Base-by-base conservation (phyloP, 2,329 filamentous ascomycete species). In the Coniella vitis region DNA sequence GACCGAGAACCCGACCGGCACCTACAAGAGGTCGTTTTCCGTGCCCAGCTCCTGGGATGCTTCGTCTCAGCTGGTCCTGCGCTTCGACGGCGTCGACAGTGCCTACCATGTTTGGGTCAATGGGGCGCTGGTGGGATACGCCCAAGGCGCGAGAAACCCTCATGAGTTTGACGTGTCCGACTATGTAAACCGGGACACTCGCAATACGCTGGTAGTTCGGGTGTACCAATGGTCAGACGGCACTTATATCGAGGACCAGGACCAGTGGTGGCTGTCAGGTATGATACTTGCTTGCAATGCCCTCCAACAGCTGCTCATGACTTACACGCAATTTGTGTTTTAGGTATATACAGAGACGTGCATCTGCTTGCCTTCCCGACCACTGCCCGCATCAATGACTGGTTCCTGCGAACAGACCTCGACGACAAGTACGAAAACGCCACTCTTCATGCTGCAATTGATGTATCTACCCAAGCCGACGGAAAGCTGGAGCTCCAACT, bases 41-140 rank as follows among this genome's bases (percentile, higher is more conserved):
- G 67, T 84, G 3, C 79, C 79, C 0, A 48, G 63, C 2, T 61
- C 65, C 7, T 78, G 74, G 68, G 65, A 67, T 21, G 58, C 58
- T 9, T 60, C 65, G 48, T 60, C 55, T 4, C 78, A 83, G 54
- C 64, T 86, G 16, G 71, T 82, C 14, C 65, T 87, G 19, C 70
- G 84, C 10, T 87, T 87, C 52, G 84, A 87, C 47, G 84, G 84
- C 1, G 83, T 87, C 0, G 84, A 87, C 57, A 83, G 80, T 57
- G 79, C 83, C 0, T 87, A 83, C 57, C 82, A 87, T 61, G 65
- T 87, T 10, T 87, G 76, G 73, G 65, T 87, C 7, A 87, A 87
- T 54, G 80, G 81, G 0, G 60, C 67, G 14, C 65, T 80, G 32
- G 68, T 86, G 2, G 84, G 84, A 2, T 87, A 87, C 57, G 78